A percentile compares a stretch with the other conserved stretches of the same genome.
Evolutionary conservation across 176 grass and related monocot species (phyloP).

Genomic region (Rhynchospora breviuscula): DNA sequence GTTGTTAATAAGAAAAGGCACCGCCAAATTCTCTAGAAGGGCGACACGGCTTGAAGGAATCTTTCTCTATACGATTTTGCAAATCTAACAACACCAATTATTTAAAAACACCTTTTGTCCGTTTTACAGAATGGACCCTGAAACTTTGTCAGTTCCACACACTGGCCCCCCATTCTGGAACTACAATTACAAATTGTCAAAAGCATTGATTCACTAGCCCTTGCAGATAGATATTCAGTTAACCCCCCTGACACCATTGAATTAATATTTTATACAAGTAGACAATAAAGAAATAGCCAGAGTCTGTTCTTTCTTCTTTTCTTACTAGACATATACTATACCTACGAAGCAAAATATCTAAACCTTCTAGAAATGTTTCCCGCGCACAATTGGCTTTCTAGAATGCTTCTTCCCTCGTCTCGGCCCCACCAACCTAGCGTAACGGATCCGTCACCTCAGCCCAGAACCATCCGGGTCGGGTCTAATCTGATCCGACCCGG

Average conservation of each 20-base stretch:
- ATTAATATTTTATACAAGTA: slow-evolving; percentile 7
- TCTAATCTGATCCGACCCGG: slow-evolving; percentile 25
- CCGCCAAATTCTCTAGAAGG: background rate
- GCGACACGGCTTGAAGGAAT: background rate
- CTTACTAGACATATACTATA: background rate
- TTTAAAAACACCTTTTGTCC: background rate
- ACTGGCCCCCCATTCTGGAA: background rate
- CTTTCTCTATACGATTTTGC: background rate
- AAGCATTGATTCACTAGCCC: background rate
- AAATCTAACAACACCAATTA: background rate
- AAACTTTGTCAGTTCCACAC: background rate
- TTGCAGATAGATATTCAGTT: background rate
- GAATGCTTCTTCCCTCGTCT: background rate
- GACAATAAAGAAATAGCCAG: background rate
- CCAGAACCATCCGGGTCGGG: slow-evolving; percentile 33
- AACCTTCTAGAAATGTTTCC: slow-evolving; percentile 18
- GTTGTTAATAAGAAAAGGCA: background rate
- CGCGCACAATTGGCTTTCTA: background rate
- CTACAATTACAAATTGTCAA: background rate
- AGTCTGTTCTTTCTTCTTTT: background rate
- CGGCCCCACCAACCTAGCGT: slow-evolving; percentile 2
- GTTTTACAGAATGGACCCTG: background rate
- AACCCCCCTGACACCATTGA: background rate
- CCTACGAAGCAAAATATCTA: slow-evolving; percentile 18
- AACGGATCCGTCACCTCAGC: slow-evolving; percentile 21